A percentile compares a stretch with the other conserved stretches of the same genome.
Evolutionary conservation across 2,329 filamentous ascomycete genomes (phyloP).

Genomic region (Ceratocystis smalleyi): DNA sequence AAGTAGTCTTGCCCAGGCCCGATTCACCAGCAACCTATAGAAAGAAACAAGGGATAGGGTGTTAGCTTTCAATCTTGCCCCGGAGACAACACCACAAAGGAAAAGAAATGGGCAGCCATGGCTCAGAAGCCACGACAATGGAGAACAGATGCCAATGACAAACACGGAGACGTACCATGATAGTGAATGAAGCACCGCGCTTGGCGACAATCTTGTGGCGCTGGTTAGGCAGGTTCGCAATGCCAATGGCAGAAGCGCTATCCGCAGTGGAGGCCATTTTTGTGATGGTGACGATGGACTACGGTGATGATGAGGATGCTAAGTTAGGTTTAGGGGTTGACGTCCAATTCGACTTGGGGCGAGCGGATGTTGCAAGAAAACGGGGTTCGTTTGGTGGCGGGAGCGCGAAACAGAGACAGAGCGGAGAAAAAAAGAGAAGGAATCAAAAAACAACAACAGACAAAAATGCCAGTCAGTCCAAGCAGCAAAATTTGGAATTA

Average conservation of each 20-base stretch:
- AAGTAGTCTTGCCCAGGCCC: constrained; percentile 96
- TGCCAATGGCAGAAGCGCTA: constrained; percentile 54
- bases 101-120: neutral
- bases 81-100: neutral
- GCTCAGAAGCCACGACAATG: neutral
- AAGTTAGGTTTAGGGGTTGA: neutral
- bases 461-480: constrained; percentile 2
- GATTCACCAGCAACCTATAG: constrained; percentile 89
- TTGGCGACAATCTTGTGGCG: constrained; percentile 60
- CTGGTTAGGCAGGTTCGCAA: constrained; percentile 60
- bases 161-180: constrained; percentile 56
- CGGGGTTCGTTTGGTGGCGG: constrained; percentile 8
- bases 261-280: constrained; percentile 43
- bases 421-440: constrained; percentile 8
- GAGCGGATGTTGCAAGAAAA: neutral
- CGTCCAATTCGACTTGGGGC: neutral
- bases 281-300: constrained; percentile 18
- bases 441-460: constrained; percentile 10
- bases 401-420: constrained; percentile 14
- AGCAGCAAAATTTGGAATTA: neutral
- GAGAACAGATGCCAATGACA: neutral
- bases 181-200: constrained; percentile 94
- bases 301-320: constrained; percentile 1
- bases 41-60: neutral
- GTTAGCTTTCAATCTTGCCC: too few relatives aligned